These are phyloP conservation scores for Anastatica hierochuntica DNA, from an alignment of 345 rosid species.

Conservation along the genomic window DNA sequence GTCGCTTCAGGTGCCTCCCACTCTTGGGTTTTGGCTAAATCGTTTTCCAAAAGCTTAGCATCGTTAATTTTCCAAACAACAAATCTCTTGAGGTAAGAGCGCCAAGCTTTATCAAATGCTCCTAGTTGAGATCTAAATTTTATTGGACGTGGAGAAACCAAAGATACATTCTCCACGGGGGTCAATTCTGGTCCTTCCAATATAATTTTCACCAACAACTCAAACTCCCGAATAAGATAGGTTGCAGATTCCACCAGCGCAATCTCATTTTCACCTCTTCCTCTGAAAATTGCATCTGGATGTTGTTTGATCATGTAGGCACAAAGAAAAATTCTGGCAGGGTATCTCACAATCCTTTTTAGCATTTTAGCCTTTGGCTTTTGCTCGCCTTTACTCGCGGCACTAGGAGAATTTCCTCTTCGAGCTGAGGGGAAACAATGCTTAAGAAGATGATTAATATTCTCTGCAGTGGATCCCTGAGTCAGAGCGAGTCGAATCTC, in stretches of 20 bases:
- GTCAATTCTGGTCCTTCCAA: constrained; percentile 56
- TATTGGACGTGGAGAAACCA: constrained; percentile 29
- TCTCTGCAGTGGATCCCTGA: constrained; percentile 31
- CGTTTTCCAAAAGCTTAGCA: constrained; percentile 70
- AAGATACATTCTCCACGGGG: constrained; percentile 40
- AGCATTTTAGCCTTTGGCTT: constrained; percentile 33
- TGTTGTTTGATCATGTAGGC: constrained; percentile 92
- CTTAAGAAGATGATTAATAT: constrained; percentile 80
- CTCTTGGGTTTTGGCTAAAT: constrained; percentile 75
- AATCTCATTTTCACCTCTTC: constrained; percentile 74
- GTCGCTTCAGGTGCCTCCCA: constrained; percentile 70
- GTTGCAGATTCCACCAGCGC: constrained; percentile 64
- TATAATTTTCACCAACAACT: constrained; percentile 55
- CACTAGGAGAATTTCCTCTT: constrained; percentile 42
- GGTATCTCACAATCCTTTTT: constrained; percentile 50
- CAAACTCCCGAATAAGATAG: constrained; percentile 57
- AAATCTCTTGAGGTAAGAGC: constrained; percentile 70
- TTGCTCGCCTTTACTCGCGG: constrained; percentile 41
- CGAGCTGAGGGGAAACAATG: constrained; percentile 53
- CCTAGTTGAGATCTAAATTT: constrained; percentile 67
- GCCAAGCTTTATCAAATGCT: constrained; percentile 84
- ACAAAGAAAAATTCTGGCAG: constrained; percentile 75
- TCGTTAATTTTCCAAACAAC: constrained; percentile 90
- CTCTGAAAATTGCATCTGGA: constrained; percentile 85
- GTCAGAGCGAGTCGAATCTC: constrained; percentile 51